These are phyloP conservation scores for Cryptococcus sp. DNA, from an alignment of 1,284 basidiomycete species.

Conservation along the genomic window DNA sequence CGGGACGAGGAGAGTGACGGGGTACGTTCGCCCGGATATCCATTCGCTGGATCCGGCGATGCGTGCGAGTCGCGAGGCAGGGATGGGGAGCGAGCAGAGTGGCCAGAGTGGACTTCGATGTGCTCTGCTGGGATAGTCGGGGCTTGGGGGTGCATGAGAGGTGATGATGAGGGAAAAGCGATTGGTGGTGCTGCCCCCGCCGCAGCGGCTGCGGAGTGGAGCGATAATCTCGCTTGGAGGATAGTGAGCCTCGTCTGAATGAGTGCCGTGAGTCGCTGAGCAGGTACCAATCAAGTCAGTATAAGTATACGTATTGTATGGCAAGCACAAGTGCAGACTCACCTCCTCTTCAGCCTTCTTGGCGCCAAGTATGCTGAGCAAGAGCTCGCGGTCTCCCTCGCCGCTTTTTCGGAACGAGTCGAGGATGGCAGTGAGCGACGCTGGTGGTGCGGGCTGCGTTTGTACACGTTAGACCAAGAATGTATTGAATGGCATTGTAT, in stretches of 20 bases:
- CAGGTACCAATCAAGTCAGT: not conserved
- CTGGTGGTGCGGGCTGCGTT: conserved; percentile 60
- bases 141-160: conserved; percentile 1
- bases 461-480: not conserved
- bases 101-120: not conserved
- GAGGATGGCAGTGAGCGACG: conserved; percentile 77
- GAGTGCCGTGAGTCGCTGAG: conserved; percentile 47
- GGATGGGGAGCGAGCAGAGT: conserved; percentile 2
- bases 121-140: not conserved
- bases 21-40: conserved; percentile 16
- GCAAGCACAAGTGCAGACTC: conserved; percentile 19
- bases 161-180: not conserved
- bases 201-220: conserved; percentile 37
- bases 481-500: not conserved
- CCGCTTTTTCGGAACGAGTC: conserved; percentile 77
- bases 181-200: conserved; percentile 1
- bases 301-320: not conserved
- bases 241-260: conserved; percentile 50
- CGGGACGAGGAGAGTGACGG: conserved; percentile 24
- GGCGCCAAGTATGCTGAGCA: conserved; percentile 82
- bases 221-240: conserved; percentile 46
- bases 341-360: conserved; percentile 88
- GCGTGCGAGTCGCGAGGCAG: conserved; percentile 1
- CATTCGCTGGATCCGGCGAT: not conserved
- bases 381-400: conserved; percentile 84